phyloP scores from a whole-genome alignment of 2,329 filamentous ascomycete species.

The Penicillium sp. region DNA sequence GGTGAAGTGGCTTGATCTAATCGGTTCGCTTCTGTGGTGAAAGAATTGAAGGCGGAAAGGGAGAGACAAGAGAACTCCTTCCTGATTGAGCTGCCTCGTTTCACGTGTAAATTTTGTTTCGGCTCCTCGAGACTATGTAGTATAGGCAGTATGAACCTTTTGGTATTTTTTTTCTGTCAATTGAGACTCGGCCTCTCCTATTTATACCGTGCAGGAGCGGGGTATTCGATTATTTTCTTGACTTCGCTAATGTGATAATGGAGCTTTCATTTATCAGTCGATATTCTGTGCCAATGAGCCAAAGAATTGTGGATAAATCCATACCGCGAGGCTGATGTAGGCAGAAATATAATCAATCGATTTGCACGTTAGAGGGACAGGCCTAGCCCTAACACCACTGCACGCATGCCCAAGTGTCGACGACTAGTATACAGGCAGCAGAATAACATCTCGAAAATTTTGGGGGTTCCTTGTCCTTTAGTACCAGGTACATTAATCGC shows the following conservation, averaged over 20 bases:
- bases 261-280: background rate
- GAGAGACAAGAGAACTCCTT: background rate
- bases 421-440: background rate
- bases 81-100: too few relatives aligned
- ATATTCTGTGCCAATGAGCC: background rate
- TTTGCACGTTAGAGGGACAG: too few relatives aligned
- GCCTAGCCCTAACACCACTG: too few relatives aligned
- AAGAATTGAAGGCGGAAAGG: background rate
- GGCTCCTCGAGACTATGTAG: too few relatives aligned
- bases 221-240: too few relatives aligned
- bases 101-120: background rate
- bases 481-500: background rate
- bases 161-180: background rate
- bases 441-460: background rate
- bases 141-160: too few relatives aligned
- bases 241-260: background rate
- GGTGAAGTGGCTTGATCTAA: background rate
- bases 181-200: background rate
- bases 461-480: background rate
- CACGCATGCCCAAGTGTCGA: background rate
- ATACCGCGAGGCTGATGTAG: background rate
- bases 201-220: background rate
- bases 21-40: background rate
- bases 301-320: background rate
- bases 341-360: conserved; percentile 7